Conservation (phyloP, 768 basidiomycete genomes). For the Candolleomyces aberdarensis region DNA sequence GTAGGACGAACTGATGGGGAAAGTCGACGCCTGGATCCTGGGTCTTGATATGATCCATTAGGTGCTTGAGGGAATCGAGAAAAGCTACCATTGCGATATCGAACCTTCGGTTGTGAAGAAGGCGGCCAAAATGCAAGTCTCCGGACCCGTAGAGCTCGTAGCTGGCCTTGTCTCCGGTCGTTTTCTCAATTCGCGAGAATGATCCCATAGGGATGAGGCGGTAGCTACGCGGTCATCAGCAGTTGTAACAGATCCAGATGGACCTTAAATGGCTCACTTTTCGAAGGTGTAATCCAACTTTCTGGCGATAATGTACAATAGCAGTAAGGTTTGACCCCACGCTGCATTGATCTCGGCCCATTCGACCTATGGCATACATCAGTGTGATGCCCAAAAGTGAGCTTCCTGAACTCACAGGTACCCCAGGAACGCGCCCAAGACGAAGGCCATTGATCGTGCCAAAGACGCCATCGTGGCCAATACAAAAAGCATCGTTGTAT, state of each 20-base stretch:
- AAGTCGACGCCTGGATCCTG: conserved; percentile 74
- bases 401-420: conserved; percentile 52
- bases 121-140: conserved; percentile 81
- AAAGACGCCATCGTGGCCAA: conserved; percentile 91
- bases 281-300: conserved; percentile 90
- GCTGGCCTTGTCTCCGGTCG: conserved; percentile 72
- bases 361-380: conserved; percentile 61
- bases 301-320: conserved; percentile 86
- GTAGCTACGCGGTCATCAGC: conserved; percentile 50
- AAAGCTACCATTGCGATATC: conserved; percentile 96
- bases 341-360: conserved; percentile 99
- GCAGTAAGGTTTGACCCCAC: conserved; percentile 93
- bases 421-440: conserved; percentile 80
- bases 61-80: conserved; percentile 89
- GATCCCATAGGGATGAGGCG: conserved; percentile 92
- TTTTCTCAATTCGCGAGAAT: conserved; percentile 88
- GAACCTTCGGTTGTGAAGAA: conserved; percentile 93
- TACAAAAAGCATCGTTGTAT: conserved; percentile 94
- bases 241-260: not conserved
- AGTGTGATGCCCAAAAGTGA: conserved; percentile 6
- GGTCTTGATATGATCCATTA: conserved; percentile 81
- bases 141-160: conserved; percentile 96
- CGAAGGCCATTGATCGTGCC: conserved; percentile 98
- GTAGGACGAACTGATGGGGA: conserved; percentile 74
- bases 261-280: conserved; percentile 47